Evolutionary conservation across 495 filamentous ascomycete species (phyloP).

Genomic region (Extremus antarcticus): DNA sequence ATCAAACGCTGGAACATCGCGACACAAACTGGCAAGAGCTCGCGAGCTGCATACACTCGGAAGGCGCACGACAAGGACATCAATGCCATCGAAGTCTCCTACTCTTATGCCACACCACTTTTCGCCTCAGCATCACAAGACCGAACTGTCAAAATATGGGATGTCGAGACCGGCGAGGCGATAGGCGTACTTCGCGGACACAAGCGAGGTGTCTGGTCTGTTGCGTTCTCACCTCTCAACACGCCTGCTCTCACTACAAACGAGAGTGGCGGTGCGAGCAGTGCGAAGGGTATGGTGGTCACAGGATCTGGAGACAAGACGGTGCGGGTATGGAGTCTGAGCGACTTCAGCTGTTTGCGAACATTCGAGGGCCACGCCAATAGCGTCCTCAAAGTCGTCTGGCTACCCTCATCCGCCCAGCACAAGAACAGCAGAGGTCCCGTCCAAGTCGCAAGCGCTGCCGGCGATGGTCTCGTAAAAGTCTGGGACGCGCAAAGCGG

Average conservation of each 20-base stretch:
- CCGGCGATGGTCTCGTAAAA: conserved; percentile 93
- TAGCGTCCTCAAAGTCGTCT: conserved; percentile 84
- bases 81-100: conserved; percentile 78
- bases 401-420: conserved; percentile 55
- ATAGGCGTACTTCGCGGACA: conserved; percentile 86
- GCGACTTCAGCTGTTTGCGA: conserved; percentile 83
- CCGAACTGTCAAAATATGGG: conserved; percentile 93
- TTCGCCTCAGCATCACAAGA: conserved; percentile 97
- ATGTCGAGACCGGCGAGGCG: conserved; percentile 72
- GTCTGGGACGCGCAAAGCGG: conserved; percentile 75
- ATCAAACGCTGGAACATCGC: conserved; percentile 79
- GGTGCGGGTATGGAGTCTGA: conserved; percentile 86
- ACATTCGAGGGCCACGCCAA: conserved; percentile 96
- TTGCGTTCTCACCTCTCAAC: conserved; percentile 70
- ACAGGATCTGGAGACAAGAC: conserved; percentile 93
- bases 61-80: conserved; percentile 99
- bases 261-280: conserved; percentile 47
- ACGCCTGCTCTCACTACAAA: conserved; percentile 62
- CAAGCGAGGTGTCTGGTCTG: conserved; percentile 87
- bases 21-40: conserved; percentile 31
- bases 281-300: conserved; percentile 61
- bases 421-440: conserved; percentile 31
- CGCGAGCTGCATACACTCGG: conserved; percentile 55
- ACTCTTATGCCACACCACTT: conserved; percentile 42
- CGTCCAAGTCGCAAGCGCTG: conserved; percentile 69